Conservation (phyloP, 192 early-diverging fungal species). For the Funneliformis mosseae region DNA sequence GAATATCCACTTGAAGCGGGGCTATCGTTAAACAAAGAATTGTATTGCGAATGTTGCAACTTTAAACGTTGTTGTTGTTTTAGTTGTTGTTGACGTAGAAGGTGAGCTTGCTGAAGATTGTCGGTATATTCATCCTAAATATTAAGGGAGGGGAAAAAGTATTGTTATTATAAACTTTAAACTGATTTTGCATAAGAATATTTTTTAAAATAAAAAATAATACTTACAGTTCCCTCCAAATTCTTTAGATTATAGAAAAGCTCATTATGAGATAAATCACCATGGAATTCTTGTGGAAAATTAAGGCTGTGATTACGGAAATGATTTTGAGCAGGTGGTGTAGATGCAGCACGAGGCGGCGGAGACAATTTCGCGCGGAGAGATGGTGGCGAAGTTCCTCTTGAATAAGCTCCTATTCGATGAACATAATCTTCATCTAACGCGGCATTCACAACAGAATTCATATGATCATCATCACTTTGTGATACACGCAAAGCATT, state of each 20-base stretch:
- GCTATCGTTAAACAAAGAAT: conserved; percentile 25
- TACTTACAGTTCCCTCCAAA: conserved; percentile 44
- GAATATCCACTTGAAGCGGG: conserved; percentile 19
- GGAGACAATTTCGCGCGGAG: conserved; percentile 51
- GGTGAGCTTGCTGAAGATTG: conserved; percentile 44
- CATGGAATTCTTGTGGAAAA: conserved; percentile 42
- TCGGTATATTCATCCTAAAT: conserved; percentile 45
- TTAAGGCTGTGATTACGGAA: conserved; percentile 44
- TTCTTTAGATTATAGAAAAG: conserved; percentile 56
- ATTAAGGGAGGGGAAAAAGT: background rate
- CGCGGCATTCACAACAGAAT: conserved; percentile 62
- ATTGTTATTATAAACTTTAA: too few species aligned
- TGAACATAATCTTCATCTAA: conserved; percentile 61
- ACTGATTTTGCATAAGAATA: background rate
- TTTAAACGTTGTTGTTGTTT: conserved; percentile 55
- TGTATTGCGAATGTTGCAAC: conserved; percentile 50
- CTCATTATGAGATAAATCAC: conserved; percentile 46
- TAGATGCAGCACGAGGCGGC: conserved; percentile 67
- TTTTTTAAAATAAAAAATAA: background rate
- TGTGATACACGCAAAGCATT: conserved; percentile 39
- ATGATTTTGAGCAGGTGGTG: conserved; percentile 62
- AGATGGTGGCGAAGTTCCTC: conserved; percentile 39
- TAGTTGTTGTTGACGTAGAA: conserved; percentile 46
- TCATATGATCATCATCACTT: conserved; percentile 56
- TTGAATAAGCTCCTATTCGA: conserved; percentile 34